Conservation (phyloP, 2,329 filamentous ascomycete species). For the Trichoderma afroharzianum region DNA sequence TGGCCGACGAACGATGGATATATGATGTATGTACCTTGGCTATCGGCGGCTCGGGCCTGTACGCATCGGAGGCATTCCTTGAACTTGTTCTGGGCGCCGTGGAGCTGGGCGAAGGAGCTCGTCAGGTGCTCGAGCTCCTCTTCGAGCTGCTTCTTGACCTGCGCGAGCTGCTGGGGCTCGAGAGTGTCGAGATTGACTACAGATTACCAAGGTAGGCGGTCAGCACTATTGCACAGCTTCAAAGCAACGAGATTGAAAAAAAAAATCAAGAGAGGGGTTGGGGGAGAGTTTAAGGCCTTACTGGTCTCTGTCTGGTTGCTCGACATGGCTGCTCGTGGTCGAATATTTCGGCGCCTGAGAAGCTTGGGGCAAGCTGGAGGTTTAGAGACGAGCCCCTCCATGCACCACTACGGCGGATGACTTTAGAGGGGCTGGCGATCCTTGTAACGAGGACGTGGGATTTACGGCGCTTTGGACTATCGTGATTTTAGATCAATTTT, state of each 20-base stretch:
- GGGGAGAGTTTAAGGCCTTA: conserved; percentile 16
- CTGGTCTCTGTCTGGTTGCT: conserved; percentile 35
- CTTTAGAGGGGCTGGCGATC: conserved; percentile 31
- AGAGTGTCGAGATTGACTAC: conserved; percentile 69
- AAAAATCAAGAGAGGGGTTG: neutral
- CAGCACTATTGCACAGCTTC: neutral
- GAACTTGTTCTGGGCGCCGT: conserved; percentile 88
- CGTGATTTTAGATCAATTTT: neutral
- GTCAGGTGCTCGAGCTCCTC: conserved; percentile 95
- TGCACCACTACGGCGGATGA: conserved; percentile 29
- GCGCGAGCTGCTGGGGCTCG: conserved; percentile 77
- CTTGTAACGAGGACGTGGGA: conserved; percentile 28
- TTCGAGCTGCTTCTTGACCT: conserved; percentile 94
- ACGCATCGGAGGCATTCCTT: conserved; percentile 83
- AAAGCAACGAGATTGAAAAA: neutral
- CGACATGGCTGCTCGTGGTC: conserved; percentile 28
- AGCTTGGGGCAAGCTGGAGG: conserved; percentile 5
- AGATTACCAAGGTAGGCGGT: neutral
- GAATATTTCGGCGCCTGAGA: neutral
- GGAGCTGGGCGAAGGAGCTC: conserved; percentile 82
- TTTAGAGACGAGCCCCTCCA: conserved; percentile 25
- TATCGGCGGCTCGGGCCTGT: conserved; percentile 37
- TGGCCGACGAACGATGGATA: neutral
- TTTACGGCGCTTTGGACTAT: neutral
- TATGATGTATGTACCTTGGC: conserved; percentile 28